phyloP scores from a whole-genome alignment of 371 early-diverging fungal species.

The Dipsacomyces acuminosporus region DNA sequence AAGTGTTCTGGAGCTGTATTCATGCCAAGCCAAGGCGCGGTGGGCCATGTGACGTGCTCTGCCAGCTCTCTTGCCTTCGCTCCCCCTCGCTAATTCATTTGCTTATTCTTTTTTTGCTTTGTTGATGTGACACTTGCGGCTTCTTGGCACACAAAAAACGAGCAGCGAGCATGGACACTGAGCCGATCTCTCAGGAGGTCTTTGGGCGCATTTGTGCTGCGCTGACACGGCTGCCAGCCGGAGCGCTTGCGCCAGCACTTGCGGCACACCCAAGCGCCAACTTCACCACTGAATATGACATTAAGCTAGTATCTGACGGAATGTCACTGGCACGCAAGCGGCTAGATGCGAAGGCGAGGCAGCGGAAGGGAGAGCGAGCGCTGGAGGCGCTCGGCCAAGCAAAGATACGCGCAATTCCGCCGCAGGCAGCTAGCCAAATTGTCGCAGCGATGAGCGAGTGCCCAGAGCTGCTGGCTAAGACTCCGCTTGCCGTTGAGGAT shows the following conservation, averaged over 20 bases:
- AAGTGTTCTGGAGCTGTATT: no score
- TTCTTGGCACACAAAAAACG: neutral
- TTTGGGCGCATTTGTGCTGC: constrained; percentile 6
- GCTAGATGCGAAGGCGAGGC: constrained; percentile 2
- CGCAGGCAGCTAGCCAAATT: constrained; percentile 10
- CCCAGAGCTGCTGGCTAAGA: constrained; percentile 12
- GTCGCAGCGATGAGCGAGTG: constrained; percentile 1
- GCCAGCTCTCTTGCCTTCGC: no score
- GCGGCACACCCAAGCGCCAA: neutral
- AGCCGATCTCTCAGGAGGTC: constrained; percentile 4
- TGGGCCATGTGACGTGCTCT: no score
- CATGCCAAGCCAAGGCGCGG: no score
- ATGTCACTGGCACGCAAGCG: constrained; percentile 9
- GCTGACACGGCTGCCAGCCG: constrained; percentile 12
- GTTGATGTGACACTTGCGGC: no score
- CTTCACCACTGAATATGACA: neutral
- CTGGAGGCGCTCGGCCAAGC: constrained; percentile 16
- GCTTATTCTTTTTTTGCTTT: no score
- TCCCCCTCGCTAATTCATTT: no score
- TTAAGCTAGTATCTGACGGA: constrained; percentile 13
- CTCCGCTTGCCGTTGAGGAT: constrained; percentile 8
- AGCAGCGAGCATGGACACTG: constrained; percentile 3
- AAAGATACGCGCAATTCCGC: constrained; percentile 1
- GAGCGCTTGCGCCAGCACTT: constrained; percentile 12
- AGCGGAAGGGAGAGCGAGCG: constrained; percentile 5